These are phyloP conservation scores for Irpex rosettiformis DNA, from an alignment of 1,284 basidiomycete species.

Conservation along the genomic window DNA sequence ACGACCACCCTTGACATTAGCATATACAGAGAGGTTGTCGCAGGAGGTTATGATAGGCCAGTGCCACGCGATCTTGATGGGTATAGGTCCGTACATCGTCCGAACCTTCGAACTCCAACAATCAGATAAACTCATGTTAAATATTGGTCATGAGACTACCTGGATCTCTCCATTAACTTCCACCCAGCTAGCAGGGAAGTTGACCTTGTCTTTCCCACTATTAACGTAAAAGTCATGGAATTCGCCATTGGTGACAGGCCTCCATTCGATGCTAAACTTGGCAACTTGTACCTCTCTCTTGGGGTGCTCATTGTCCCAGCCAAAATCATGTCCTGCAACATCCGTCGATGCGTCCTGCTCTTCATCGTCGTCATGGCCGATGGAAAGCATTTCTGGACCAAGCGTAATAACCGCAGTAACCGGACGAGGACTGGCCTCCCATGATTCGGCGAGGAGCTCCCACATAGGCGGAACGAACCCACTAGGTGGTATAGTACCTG, in stretches of 20 bases:
- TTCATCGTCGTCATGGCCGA: conserved; percentile 89
- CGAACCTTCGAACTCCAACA: conserved; percentile 49
- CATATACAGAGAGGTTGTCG: conserved; percentile 77
- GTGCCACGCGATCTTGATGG: conserved; percentile 68
- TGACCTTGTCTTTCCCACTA: conserved; percentile 35
- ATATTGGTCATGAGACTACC: conserved; percentile 31
- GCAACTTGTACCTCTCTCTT: conserved; percentile 52
- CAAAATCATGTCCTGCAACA: conserved; percentile 69
- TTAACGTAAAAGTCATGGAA: conserved; percentile 58
- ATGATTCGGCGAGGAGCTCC: conserved; percentile 60
- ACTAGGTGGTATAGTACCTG: conserved; percentile 74
- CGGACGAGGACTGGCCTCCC: conserved; percentile 54
- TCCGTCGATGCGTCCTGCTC: conserved; percentile 52
- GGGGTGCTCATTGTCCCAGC: conserved; percentile 96
- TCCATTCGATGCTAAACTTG: conserved; percentile 73
- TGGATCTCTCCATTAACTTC: conserved; percentile 44
- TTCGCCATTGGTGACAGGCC: conserved; percentile 85
- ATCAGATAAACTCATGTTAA: background rate
- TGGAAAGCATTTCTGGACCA: conserved; percentile 53
- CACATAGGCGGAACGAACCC: conserved; percentile 79
- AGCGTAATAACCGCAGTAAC: conserved; percentile 47
- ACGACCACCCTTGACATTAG: conserved; percentile 82
- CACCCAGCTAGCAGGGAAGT: conserved; percentile 70
- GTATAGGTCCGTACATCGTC: conserved; percentile 85
- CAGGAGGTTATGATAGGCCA: conserved; percentile 91